Evolutionary conservation across 306 rosid species (phyloP).

Genomic region (Pyrus bretschneideri): DNA sequence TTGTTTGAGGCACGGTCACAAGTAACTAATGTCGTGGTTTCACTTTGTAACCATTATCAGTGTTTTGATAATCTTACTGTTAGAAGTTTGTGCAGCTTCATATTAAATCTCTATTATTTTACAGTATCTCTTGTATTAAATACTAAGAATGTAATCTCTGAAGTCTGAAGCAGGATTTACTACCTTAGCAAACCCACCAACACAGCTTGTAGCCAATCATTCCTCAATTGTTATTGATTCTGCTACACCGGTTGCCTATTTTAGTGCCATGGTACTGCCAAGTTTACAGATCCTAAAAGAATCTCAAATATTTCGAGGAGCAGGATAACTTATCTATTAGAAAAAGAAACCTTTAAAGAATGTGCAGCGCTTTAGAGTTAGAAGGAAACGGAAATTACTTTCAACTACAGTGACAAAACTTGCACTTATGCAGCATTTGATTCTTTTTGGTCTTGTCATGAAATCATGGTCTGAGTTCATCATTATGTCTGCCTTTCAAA

Average conservation of each 20-base stretch:
- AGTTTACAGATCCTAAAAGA: neutral
- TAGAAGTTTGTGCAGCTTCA: neutral
- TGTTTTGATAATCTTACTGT: neutral
- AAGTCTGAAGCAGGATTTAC: no score
- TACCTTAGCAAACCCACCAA: no score
- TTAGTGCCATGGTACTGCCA: neutral
- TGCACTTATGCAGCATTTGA: neutral
- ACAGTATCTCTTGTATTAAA: neutral
- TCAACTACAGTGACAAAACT: neutral
- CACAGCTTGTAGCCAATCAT: neutral
- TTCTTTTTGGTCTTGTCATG: neutral
- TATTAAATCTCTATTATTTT: no score
- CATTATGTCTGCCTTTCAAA: neutral
- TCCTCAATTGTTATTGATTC: neutral
- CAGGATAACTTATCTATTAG: neutral
- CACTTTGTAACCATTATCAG: neutral
- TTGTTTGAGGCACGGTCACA: neutral
- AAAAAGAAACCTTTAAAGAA: neutral
- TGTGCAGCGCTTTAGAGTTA: neutral
- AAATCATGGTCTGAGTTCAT: neutral
- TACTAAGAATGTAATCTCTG: neutral
- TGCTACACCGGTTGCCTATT: neutral
- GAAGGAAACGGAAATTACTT: neutral
- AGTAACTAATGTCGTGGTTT: neutral
- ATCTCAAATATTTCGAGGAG: neutral